Conservation (phyloP, 225 moss, liverwort and hornwort genomes). For the Polytrichum commune region DNA sequence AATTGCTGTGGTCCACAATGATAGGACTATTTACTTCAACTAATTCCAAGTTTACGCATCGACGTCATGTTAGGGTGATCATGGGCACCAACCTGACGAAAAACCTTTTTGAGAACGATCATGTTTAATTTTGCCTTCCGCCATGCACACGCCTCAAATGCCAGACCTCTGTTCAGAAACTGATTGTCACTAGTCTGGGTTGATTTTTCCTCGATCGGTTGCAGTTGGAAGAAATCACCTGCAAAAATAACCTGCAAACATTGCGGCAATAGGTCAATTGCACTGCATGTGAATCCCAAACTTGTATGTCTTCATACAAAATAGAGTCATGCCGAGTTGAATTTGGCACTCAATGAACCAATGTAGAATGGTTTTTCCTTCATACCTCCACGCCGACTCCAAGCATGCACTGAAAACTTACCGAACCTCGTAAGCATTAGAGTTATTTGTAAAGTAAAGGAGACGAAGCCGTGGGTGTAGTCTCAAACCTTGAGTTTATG, state of each 20-base stretch:
- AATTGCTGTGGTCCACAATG: too few relatives aligned
- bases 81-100: constrained; percentile 36
- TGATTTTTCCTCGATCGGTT: constrained; percentile 28
- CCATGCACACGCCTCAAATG: constrained; percentile 46
- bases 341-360: too few relatives aligned
- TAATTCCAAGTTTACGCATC: neutral
- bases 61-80: neutral
- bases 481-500: too few relatives aligned
- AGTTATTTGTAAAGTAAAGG: too few relatives aligned
- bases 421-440: too few relatives aligned
- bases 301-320: too few relatives aligned
- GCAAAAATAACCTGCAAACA: constrained; percentile 44
- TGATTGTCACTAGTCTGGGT: constrained; percentile 16
- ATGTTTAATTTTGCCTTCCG: constrained; percentile 30
- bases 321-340: too few relatives aligned
- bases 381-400: neutral
- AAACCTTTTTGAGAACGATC: constrained; percentile 33
- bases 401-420: neutral
- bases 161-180: constrained; percentile 42
- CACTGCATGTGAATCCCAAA: neutral
- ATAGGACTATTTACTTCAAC: neutral
- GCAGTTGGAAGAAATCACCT: constrained; percentile 46
- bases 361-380: too few relatives aligned
- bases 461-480: too few relatives aligned
- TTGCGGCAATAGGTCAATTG: neutral